Base-by-base conservation (phyloP, 768 basidiomycete genomes). In the Ephemerocybe angulata region DNA sequence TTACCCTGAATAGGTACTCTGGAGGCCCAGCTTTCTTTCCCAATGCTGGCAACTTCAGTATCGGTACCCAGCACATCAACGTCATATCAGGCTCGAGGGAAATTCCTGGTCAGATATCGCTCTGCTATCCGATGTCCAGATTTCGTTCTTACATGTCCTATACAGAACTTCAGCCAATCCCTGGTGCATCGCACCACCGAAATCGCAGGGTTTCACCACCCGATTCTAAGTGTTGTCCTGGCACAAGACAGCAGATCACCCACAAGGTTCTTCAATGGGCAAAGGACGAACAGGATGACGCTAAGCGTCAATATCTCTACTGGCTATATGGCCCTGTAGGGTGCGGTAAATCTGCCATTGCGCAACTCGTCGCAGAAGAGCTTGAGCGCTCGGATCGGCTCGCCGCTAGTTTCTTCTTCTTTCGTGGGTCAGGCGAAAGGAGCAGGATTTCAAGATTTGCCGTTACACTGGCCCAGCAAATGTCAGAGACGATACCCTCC, bases 391-490 rank as follows among this genome's bases (percentile, higher is more conserved):
- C 27, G 22, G 25, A 41, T 52, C 19, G n/a, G 13, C 37, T 47
- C 8, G 53, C 10, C n/a, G 27, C 24, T 21, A 47, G 31, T 10
- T 48, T 54, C 46, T 54, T 54, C 24, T 54, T 54, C 40, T 49
- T 38, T 25, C 46, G 53, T 6, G 29, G n/a, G 8, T 17, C 31
- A 22, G 37, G 48, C 33, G 53, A 54, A 24, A 35, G 44, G 15
- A 54, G 48, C 31, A 25, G 19, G 22, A 25, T 54, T 5, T 54
- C 37, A n/a, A 48, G 44, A 4, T 35, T 47, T 3, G 35, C 48
- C 6, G 25, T 44, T 17, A 47, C 46, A 19, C 46, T n/a, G 6
- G 46, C 30, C 25, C 31, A 13, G 25, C 53, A 48, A 19, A 49
- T 25, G 17, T 15, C 35, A 2, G 15, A 11, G 12, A 25, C 4